Percentiles rank a stretch among this genome's conserved stretches.
phyloP scores from a whole-genome alignment of 352 stramenopile genomes.

The Globisporangium spinosum region DNA sequence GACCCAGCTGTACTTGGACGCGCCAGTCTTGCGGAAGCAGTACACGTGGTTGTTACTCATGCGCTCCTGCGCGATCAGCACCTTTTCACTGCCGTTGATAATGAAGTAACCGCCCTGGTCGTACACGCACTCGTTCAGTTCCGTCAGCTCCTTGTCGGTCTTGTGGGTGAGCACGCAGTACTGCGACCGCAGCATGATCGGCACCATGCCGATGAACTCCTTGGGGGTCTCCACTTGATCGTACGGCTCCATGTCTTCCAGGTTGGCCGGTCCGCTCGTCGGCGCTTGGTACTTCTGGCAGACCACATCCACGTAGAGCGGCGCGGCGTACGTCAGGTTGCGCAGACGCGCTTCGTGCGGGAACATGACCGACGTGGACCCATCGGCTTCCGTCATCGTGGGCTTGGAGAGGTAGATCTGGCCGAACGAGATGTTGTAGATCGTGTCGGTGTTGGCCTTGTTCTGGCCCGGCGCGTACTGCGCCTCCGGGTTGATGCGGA shows the following conservation, averaged over 20 bases:
- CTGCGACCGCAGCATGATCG: slow-evolving; percentile 97
- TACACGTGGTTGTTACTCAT: slow-evolving; percentile 99
- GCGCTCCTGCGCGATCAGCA: slow-evolving; percentile 99
- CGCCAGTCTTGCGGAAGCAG: slow-evolving; percentile 98
- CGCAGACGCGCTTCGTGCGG: slow-evolving; percentile 97
- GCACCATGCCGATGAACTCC: slow-evolving; percentile 98
- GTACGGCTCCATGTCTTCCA: slow-evolving; percentile 87
- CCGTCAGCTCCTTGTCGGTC: slow-evolving; percentile 91
- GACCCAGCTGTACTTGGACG: slow-evolving; percentile 95
- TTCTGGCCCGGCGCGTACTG: slow-evolving; percentile 95
- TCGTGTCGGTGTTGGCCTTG: slow-evolving; percentile 89
- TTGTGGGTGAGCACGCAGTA: slow-evolving; percentile 95
- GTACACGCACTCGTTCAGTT: slow-evolving; percentile 99
- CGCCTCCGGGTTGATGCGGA: slow-evolving; percentile 94
- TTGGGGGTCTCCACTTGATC: slow-evolving; percentile 85
- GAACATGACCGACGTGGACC: slow-evolving; percentile 97
- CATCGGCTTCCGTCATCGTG: slow-evolving; percentile 96
- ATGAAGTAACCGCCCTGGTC: slow-evolving; percentile 99
- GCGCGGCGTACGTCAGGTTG: slow-evolving; percentile 98
- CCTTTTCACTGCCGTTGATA: slow-evolving; percentile 96
- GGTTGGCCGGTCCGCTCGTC: slow-evolving; percentile 49
- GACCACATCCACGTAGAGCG: slow-evolving; percentile 98
- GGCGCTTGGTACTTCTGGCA: slow-evolving; percentile 90
- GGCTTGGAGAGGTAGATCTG: slow-evolving; percentile 98
- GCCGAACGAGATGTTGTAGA: slow-evolving; percentile 96